Percentiles rank a stretch among this genome's conserved stretches.
phyloP scores from a whole-genome alignment of 805 yeast species.

The Wickerhamomyces xylosicus region DNA sequence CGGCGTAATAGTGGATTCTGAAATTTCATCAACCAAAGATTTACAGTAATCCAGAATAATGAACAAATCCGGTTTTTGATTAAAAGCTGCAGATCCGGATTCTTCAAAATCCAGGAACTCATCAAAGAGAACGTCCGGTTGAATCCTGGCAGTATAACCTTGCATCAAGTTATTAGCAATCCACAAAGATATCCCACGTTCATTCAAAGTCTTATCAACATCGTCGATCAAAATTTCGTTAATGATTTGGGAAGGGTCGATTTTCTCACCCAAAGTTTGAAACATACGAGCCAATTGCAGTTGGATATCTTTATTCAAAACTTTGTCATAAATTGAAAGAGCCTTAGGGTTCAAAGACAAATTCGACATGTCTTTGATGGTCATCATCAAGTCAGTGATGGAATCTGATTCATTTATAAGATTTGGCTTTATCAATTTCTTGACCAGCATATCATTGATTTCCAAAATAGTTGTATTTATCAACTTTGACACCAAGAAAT shows the following conservation, averaged over 20 bases:
- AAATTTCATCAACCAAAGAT: conserved; percentile 27
- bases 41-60: conserved; percentile 30
- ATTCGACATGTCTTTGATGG: conserved; percentile 9
- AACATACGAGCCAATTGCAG: conserved; percentile 9
- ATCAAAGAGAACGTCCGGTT: conserved; percentile 9
- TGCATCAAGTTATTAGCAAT: conserved; percentile 22
- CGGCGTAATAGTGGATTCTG: conserved; percentile 12
- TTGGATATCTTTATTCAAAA: conserved; percentile 16
- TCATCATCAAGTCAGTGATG: conserved; percentile 12
- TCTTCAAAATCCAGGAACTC: conserved; percentile 23
- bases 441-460: conserved; percentile 11
- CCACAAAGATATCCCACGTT: conserved; percentile 27
- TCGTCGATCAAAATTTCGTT: conserved; percentile 15
- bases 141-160: conserved; percentile 11
- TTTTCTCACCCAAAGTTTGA: conserved; percentile 12
- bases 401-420: conserved; percentile 1
- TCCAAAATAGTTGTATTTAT: conserved; percentile 11
- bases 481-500: conserved; percentile 10
- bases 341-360: conserved; percentile 1
- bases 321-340: conserved; percentile 14
- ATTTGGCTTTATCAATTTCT: conserved; percentile 6
- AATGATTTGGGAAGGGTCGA: conserved; percentile 11
- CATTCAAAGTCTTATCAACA: conserved; percentile 6
- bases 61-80: conserved; percentile 20
- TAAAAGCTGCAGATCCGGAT: conserved; percentile 9